phyloP scores from a whole-genome alignment of 148 eudicot genomes.

The Salicornia ramosissima region DNA sequence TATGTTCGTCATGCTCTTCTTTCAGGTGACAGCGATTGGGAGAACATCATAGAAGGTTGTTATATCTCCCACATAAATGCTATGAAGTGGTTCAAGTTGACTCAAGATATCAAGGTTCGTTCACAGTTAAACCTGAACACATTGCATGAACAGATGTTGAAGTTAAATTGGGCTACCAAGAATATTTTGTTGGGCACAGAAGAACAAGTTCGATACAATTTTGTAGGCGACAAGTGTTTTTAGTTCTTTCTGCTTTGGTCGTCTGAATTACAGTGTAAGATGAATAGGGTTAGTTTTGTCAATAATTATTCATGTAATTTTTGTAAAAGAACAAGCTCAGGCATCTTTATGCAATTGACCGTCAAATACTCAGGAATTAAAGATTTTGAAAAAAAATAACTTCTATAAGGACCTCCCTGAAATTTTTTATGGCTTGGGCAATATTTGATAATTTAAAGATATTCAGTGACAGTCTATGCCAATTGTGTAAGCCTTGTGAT shows the following conservation, averaged over 20 bases:
- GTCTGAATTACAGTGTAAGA: background rate
- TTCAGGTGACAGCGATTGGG: slow-evolving; percentile 26
- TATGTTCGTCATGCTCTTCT: slow-evolving; percentile 47
- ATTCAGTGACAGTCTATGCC: too few species aligned
- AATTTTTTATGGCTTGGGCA: too few species aligned
- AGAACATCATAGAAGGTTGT: slow-evolving; percentile 26
- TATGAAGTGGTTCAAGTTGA: slow-evolving; percentile 42
- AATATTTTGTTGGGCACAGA: slow-evolving; percentile 56
- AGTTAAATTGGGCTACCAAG: slow-evolving; percentile 57
- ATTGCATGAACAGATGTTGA: slow-evolving; percentile 40
- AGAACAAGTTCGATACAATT: slow-evolving; percentile 65
- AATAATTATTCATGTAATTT: background rate
- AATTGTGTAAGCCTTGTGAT: too few species aligned
- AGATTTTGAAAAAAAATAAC: too few species aligned
- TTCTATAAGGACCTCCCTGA: too few species aligned
- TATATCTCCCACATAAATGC: slow-evolving; percentile 24
- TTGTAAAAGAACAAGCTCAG: too few species aligned
- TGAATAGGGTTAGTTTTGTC: too few species aligned
- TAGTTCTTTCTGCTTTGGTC: background rate
- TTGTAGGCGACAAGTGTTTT: slow-evolving; percentile 23
- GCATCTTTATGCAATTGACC: too few species aligned
- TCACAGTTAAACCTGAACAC: slow-evolving; percentile 28
- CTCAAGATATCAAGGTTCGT: slow-evolving; percentile 36
- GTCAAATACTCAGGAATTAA: too few species aligned
- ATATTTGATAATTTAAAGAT: too few species aligned